Base-by-base conservation (phyloP, 148 eudicot species). In the Nepenthes gracilis region DNA sequence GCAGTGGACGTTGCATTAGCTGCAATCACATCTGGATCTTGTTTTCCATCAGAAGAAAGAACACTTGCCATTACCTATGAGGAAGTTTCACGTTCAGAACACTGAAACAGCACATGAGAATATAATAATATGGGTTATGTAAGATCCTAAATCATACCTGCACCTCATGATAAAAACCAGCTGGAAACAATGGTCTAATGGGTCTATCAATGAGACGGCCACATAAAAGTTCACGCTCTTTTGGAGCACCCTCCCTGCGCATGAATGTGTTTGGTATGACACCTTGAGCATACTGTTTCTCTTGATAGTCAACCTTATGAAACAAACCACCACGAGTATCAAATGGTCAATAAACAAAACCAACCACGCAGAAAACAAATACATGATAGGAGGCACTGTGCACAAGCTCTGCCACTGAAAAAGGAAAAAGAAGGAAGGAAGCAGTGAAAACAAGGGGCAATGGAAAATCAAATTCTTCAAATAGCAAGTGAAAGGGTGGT, bases 241-340 rank as follows among this genome's bases (percentile, higher is more conserved):
- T 94, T 3, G 99, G 99, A 75, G 99, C 97, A 59, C 99, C 99
- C 73, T 94, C 99, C 68, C 99, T 81, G 64, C 99, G 78, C 97
- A 94, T 94, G 60, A 75, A 94, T 59, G 99, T 89, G 62, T 64
- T 80, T 43, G 99, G 99, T 63, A 94, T 94, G 57, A 85, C 82
- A 58, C 99, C 90, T 77, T 86, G 95, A 58, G 99, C 99, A 51
- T 79, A 94, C 43, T 89, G 97, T 75, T 94, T 94, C 79, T 94
- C 99, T 78, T 89, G 95, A 69, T 94, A 94, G 73, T 94, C 97
- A 81, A 94, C 99, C 99, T 93, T 71, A 9, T 2, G 14, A 64
- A 60, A 58, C 51, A 63, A 60, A 60, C 12, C 47, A 54, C 6
- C 55, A 70, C 15, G 57, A 64, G 43, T 23, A 11, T 10, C 34